These are phyloP conservation scores for Chenopodium formosanum DNA, from an alignment of 148 eudicot species.

Conservation along the genomic window DNA sequence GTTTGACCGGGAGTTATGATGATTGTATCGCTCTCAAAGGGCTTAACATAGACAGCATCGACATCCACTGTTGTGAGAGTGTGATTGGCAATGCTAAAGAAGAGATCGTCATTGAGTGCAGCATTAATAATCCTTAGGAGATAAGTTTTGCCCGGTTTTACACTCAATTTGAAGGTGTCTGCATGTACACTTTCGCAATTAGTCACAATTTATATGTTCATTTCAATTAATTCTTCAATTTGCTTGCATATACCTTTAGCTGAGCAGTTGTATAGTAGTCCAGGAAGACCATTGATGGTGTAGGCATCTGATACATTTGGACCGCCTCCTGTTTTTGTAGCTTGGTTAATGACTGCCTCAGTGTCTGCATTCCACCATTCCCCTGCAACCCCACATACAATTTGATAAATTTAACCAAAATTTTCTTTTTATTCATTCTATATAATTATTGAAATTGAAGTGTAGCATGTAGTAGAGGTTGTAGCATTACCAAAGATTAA, in stretches of 20 bases:
- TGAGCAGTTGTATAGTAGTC: slow-evolving; percentile 60
- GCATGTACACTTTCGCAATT: neutral
- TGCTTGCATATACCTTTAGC: slow-evolving; percentile 26
- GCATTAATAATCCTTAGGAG: slow-evolving; percentile 50
- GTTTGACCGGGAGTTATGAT: slow-evolving; percentile 56
- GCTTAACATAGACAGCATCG: slow-evolving; percentile 50
- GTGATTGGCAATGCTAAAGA: slow-evolving; percentile 57
- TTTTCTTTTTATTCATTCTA: neutral
- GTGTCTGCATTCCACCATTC: slow-evolving; percentile 60
- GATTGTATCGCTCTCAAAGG: slow-evolving; percentile 41
- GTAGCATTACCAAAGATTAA: slow-evolving; percentile 36
- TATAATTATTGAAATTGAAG: too few relatives aligned
- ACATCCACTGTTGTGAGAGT: slow-evolving; percentile 46
- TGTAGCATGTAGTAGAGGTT: neutral
- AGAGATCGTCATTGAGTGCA: slow-evolving; percentile 57
- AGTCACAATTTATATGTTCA: neutral
- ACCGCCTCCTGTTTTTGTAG: slow-evolving; percentile 47
- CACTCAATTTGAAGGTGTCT: slow-evolving; percentile 52
- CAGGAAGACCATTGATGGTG: slow-evolving; percentile 55
- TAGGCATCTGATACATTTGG: slow-evolving; percentile 59
- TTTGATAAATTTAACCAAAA: neutral
- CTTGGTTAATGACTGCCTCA: slow-evolving; percentile 47
- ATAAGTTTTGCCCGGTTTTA: slow-evolving; percentile 45
- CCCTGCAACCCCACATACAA: slow-evolving; percentile 22
- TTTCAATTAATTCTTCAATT: neutral